Evolutionary conservation across 768 basidiomycete genomes (phyloP).

Genomic region (Hortiboletus flavorubellus): DNA sequence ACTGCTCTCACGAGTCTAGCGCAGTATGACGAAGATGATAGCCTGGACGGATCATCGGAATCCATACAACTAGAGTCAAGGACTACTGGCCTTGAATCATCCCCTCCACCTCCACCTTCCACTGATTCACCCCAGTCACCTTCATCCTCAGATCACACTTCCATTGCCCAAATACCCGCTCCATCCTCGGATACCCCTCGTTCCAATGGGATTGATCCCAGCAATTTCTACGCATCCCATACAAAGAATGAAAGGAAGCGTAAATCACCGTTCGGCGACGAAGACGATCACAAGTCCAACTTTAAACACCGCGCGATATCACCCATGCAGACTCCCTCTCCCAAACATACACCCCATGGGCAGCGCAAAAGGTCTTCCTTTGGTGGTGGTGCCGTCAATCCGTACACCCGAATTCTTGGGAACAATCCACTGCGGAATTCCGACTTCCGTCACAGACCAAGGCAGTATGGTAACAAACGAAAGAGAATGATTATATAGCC

Average conservation of each 20-base stretch:
- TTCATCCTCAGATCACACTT: constrained; percentile 29
- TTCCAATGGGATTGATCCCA: constrained; percentile 31
- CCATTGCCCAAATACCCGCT: constrained; percentile 17
- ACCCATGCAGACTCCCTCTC: constrained; percentile 22
- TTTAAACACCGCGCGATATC: constrained; percentile 19
- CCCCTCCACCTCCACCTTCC: constrained; percentile 32
- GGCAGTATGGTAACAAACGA: constrained; percentile 33
- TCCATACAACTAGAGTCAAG: constrained; percentile 18
- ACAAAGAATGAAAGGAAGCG: constrained; percentile 36
- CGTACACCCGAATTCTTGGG: constrained; percentile 34
- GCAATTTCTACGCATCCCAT: constrained; percentile 37
- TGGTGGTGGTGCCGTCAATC: constrained; percentile 32
- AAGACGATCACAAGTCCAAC: constrained; percentile 23
- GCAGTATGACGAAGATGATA: constrained; percentile 42
- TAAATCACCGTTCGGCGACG: constrained; percentile 36
- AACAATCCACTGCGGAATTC: constrained; percentile 34
- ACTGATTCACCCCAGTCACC: constrained; percentile 33
- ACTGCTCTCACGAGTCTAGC: constrained; percentile 38
- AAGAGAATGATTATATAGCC: constrained; percentile 37
- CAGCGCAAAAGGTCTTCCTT: constrained; percentile 31
- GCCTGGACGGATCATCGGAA: constrained; percentile 26
- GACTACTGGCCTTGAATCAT: constrained; percentile 19
- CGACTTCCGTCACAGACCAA: constrained; percentile 21
- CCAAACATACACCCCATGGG: constrained; percentile 19
- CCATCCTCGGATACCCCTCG: constrained; percentile 18